Evolutionary conservation across 2,329 filamentous ascomycete genomes (phyloP).

Genomic region (Scedosporium aurantiacum): DNA sequence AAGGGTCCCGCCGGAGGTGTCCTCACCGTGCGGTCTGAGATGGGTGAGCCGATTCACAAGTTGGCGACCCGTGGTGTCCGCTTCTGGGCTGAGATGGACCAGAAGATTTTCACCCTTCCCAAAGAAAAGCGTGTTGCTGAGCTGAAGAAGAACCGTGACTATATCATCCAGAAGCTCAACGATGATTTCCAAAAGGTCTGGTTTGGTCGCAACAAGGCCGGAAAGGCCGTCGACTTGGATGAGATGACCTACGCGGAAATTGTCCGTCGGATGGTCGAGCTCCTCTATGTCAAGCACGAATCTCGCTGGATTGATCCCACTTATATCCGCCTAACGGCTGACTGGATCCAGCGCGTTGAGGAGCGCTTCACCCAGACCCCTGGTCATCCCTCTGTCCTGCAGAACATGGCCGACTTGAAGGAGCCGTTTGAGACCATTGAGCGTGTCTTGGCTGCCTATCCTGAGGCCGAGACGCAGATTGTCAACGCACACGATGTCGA

Average conservation of each 20-base stretch:
- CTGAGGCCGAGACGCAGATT: slow-evolving; percentile 77
- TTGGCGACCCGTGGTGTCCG: slow-evolving; percentile 88
- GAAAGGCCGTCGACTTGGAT: slow-evolving; percentile 75
- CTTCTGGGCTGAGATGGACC: slow-evolving; percentile 98
- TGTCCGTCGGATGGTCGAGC: slow-evolving; percentile 72
- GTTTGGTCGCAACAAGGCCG: slow-evolving; percentile 78
- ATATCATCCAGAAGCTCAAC: slow-evolving; percentile 93
- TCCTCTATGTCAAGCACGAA: slow-evolving; percentile 88
- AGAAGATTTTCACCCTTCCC: slow-evolving; percentile 93
- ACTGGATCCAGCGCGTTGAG: slow-evolving; percentile 94
- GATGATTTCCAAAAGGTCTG: slow-evolving; percentile 95
- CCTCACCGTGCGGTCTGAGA: slow-evolving; percentile 94
- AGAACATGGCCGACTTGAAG: slow-evolving; percentile 80
- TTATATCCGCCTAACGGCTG: slow-evolving; percentile 71
- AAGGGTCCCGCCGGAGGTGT: slow-evolving; percentile 84
- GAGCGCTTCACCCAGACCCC: slow-evolving; percentile 76
- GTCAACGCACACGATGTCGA: slow-evolving; percentile 98
- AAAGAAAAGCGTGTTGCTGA: slow-evolving; percentile 87
- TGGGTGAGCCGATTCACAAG: slow-evolving; percentile 99
- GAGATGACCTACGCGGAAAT: slow-evolving; percentile 95
- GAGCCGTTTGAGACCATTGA: slow-evolving; percentile 70
- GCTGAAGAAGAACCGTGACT: slow-evolving; percentile 75
- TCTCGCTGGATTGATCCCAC: slow-evolving; percentile 84
- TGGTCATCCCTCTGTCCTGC: slow-evolving; percentile 69
- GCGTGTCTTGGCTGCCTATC: slow-evolving; percentile 70